These are phyloP conservation scores for Peronospora belbahrii DNA, from an alignment of 352 stramenopile species.

Conservation along the genomic window DNA sequence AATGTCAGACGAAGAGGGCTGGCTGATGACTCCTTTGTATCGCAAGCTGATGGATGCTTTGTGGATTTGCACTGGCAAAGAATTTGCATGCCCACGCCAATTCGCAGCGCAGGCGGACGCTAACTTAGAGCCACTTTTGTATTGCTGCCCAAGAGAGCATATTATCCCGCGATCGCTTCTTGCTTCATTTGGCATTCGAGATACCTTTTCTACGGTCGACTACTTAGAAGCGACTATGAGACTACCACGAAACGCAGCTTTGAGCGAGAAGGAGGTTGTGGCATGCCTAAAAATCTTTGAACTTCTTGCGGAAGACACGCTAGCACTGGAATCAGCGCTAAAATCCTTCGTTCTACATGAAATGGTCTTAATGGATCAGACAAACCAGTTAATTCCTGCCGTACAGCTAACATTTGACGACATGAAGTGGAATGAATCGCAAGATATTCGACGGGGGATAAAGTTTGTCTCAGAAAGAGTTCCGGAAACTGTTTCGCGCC, in stretches of 20 bases:
- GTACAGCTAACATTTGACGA: slow-evolving; percentile 52
- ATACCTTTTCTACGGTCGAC: slow-evolving; percentile 40
- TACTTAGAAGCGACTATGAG: slow-evolving; percentile 47
- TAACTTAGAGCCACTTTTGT: slow-evolving; percentile 53
- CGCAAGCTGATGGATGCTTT: slow-evolving; percentile 32
- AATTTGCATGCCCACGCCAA: slow-evolving; percentile 43
- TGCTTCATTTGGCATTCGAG: slow-evolving; percentile 44
- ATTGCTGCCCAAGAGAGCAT: slow-evolving; percentile 42
- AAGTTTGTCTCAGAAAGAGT: slow-evolving; percentile 51
- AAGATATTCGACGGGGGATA: slow-evolving; percentile 37
- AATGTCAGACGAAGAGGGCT: slow-evolving; percentile 22
- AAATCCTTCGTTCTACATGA: slow-evolving; percentile 27
- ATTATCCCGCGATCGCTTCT: slow-evolving; percentile 54
- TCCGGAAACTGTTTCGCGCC: slow-evolving; percentile 31
- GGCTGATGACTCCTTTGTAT: slow-evolving; percentile 23
- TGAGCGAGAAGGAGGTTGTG: slow-evolving; percentile 24
- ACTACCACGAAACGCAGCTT: slow-evolving; percentile 21
- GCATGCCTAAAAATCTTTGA: slow-evolving; percentile 47
- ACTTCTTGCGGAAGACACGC: slow-evolving; percentile 28
- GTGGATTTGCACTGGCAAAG: slow-evolving; percentile 70
- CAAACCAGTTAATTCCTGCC: slow-evolving; percentile 27
- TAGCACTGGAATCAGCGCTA: slow-evolving; percentile 18
- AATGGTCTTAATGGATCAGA: slow-evolving; percentile 35
- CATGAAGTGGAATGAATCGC: slow-evolving; percentile 72
- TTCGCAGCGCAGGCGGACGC: slow-evolving; percentile 39